Conservation (phyloP, 2,329 filamentous ascomycete genomes). For the Botrytis elliptica region DNA sequence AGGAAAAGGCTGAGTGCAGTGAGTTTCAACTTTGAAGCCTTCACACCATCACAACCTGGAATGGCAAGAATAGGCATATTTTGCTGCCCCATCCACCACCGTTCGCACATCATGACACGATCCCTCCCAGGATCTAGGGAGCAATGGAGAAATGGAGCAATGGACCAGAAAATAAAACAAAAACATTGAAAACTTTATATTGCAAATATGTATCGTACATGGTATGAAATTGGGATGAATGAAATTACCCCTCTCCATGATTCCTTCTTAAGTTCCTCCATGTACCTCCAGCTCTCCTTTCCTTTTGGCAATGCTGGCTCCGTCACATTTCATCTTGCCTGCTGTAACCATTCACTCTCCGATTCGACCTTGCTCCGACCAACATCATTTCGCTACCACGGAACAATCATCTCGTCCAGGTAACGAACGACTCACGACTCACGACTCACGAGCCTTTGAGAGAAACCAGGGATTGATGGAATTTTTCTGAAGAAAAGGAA, state of each 20-base stretch:
- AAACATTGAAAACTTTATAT: slow-evolving; percentile 1
- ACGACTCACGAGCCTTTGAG: not conserved
- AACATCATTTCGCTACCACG: slow-evolving; percentile 11
- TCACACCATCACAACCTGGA: not conserved
- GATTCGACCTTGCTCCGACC: slow-evolving; percentile 6
- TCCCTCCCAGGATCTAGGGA: slow-evolving; percentile 10
- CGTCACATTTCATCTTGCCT: not conserved
- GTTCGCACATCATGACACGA: not conserved
- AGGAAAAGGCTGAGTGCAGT: not conserved
- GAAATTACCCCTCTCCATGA: not conserved
- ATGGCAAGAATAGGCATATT: not conserved
- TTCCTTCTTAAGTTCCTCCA: not conserved
- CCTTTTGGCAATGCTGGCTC: not conserved
- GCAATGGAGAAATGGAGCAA: not conserved
- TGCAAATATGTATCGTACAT: not conserved
- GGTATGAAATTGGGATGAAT: slow-evolving; percentile 8
- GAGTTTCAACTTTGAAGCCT: slow-evolving; percentile 12
- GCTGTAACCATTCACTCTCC: not conserved
- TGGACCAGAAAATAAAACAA: not conserved
- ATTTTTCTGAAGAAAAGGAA: slow-evolving; percentile 14
- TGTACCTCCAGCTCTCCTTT: too few relatives aligned
- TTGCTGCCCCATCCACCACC: not conserved
- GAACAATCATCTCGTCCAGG: not conserved
- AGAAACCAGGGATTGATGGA: slow-evolving; percentile 1
- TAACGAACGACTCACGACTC: not conserved